Evolutionary conservation across 163 green algal genomes (phyloP), one percentile per base, ranked within the genome.

Genomic region (Volvox carteri): DNA sequence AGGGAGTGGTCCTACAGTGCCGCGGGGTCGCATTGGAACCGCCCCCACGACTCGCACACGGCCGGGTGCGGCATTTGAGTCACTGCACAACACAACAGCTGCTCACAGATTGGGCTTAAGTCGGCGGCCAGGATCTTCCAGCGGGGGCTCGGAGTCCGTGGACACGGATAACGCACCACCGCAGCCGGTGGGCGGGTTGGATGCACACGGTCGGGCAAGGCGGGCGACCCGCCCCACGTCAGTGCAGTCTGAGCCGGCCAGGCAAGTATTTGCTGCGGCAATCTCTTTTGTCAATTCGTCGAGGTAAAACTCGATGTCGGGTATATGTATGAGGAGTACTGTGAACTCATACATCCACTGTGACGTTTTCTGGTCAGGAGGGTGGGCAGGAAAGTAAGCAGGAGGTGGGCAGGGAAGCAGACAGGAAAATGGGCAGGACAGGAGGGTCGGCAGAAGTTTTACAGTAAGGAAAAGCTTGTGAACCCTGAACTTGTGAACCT

Each of bases 171-270:
- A 50, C 70, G 7, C 39, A 9, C 37, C 14, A 35, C 68, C 35
- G 68, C 35, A 78, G 25, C 35, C 70, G 39, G 70, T 41, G 39
- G 70, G 30, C 70, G 41, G 12, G 39, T 0, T 65, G 25, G 73
- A 65, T 19, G 44, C 23, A 28, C 21, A 41, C 3, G 56, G 2
- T n/a, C 48, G 67, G 16, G 41, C 14, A 30, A 89, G 68, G 41
- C 67, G 76, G 11, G 30, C 39, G 25, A 21, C 81, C 0, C 76
- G 83, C n/a, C 19, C 74, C 12, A 58, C 85, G 25, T 74, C 83
- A 35, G 87, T 75, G 73, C 52, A 89, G 76, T 41, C 30, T 8
- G 81, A 85, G 58, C 58, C 46, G 2, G 33, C 68, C 44, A 78
- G 67, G 30, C 56, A 84, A 19, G 25, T 72, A 39, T 72, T n/a